Evolutionary conservation across 768 basidiomycete species (phyloP), one percentile per base, ranked within the genome.

Genomic region (Pisolithus marmoratus): DNA sequence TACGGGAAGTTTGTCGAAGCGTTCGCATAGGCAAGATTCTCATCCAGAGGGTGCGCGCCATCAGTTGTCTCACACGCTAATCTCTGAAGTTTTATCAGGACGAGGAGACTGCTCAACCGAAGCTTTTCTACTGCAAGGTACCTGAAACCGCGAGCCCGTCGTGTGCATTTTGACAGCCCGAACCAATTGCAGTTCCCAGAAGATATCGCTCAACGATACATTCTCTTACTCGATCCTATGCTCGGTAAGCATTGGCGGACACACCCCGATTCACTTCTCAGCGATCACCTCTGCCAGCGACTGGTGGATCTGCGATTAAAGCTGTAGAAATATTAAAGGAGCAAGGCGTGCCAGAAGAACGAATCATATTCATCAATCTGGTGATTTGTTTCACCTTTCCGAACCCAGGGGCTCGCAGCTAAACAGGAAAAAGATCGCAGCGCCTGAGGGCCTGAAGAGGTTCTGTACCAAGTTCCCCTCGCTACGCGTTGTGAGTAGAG

Each of bases 1-100:
- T 99, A 55, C 78, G 95, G 40, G 95, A 97, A 68, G 95, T 97
- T 37, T 97, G 94, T 72, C 80, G 95, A 59, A 90, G 84, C 61
- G 89, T 91, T 24, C 80, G 95, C 56, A 95, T 99, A 53, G 95
- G 95, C 45, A 99, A 99, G 75, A 98, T 99, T 62, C 76, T 99
- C 45, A 99, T 99, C 55, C 95, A 99, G 71, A 72, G 95, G 66
- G 93, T 92, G 69, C 56, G 80, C 22, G 26, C 8, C 63, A 23
- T 15, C 9, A 23, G 47, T 24, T 19, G 44, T 38, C 49, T 36
- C 15, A 31, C 17, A 41, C 46, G 38, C 23, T 17, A 20, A 36
- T 50, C 51, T 36, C 15, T 26, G 56, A 40, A 27, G 17, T 20
- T 46, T 17, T 23, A 51, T 12, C 59, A 95, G 90, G 94, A 99